phyloP scores from a whole-genome alignment of 129 eudicot species.

The Lactuca sativa region DNA sequence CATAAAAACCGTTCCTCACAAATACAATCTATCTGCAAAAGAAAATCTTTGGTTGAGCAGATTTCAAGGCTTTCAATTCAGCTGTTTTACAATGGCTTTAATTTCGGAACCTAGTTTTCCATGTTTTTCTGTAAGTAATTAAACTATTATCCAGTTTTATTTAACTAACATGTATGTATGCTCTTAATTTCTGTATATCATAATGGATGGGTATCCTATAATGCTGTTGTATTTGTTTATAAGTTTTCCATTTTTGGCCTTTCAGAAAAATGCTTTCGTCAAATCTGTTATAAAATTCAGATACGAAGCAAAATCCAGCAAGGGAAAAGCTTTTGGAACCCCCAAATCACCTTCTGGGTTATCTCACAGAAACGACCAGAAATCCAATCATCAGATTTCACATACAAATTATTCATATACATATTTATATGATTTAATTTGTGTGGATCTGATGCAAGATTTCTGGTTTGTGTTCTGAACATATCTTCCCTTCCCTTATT shows the following conservation, averaged over 20 bases:
- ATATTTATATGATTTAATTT: constrained; percentile 26
- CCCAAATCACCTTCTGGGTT: constrained; percentile 57
- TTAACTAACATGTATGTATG: constrained; percentile 3
- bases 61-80: constrained; percentile 31
- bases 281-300: constrained; percentile 29
- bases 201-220: constrained; percentile 20
- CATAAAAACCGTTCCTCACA: constrained; percentile 11
- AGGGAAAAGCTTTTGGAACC: constrained; percentile 44
- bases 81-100: background rate
- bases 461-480: constrained; percentile 62
- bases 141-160: background rate
- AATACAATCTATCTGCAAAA: constrained; percentile 12
- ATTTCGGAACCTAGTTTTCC: constrained; percentile 13
- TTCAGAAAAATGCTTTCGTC: constrained; percentile 6
- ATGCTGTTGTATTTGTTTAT: background rate
- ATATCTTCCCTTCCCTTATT: constrained; percentile 1
- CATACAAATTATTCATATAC: constrained; percentile 21
- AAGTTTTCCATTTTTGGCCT: constrained; percentile 31
- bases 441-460: constrained; percentile 46
- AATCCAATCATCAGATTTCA: constrained; percentile 48
- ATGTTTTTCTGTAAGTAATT: constrained; percentile 8
- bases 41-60: constrained; percentile 10
- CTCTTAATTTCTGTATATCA: constrained; percentile 7
- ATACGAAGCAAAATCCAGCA: constrained; percentile 7
- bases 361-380: constrained; percentile 57